Evolutionary conservation across 2,329 filamentous ascomycete species (phyloP), one percentile per base, ranked within the genome.

Genomic region (Geosmithia morbida): DNA sequence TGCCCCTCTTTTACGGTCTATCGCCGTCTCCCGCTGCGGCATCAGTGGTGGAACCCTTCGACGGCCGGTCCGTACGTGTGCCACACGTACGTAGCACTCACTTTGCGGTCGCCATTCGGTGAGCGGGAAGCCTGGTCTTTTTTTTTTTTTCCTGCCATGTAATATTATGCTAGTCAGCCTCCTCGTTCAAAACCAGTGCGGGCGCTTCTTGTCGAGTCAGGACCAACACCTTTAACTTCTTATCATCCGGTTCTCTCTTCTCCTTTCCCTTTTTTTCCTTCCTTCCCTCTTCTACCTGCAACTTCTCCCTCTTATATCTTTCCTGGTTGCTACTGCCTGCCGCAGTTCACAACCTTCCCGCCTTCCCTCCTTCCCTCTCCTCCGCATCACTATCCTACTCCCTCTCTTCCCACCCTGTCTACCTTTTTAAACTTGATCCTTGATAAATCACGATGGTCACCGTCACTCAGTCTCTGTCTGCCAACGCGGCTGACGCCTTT

Each of bases 401-500:
- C 41, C 14, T 44, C 41, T 19, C 22, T 26, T 8, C 30, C 19
- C 22, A 39, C 30, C 46, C 46, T 14, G 7, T 26, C 19, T 16
- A 39, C 30, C 46, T 39, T 14, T 16, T 26, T 8, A 26, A 26
- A 26, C 13, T 39, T 22, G 19, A 19, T 18, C 30, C n/a, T 44
- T 29, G 7, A n/a, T 33, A 14, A 43, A 13, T 48, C 63, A 74
- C 55, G 54, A 81, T 80, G 73, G 85, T 83, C 11, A 13, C 33
- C 46, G 85, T 83, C 46, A 89, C 83, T 53, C 79, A 75, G 54
- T 69, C 79, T 49, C 72, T 89, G 53, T 72, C 83, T 44, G 63
- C 75, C 52, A 68, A 74, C 59, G 79, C 83, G 55, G 72, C 73
- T 58, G 71, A 81, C 65, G 72, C 71, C 67, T 92, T 80, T 66